Conservation (phyloP, 768 basidiomycete genomes). For the Mrakia gelida region DNA sequence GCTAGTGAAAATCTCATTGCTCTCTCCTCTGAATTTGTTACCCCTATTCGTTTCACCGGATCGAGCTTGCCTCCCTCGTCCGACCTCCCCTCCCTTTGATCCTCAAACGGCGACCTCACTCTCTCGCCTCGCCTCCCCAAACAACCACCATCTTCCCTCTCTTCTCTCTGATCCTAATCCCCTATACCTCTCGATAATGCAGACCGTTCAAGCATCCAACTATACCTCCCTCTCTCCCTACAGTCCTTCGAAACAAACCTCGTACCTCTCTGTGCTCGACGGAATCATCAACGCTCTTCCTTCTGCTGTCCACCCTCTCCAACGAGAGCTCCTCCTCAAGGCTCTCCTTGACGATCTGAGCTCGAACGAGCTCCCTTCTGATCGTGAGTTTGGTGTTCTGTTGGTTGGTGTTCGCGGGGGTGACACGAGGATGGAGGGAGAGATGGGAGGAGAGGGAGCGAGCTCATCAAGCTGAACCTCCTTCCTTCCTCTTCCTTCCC, state of each 20-base stretch:
- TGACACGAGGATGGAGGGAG: not conserved
- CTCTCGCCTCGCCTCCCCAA: not conserved
- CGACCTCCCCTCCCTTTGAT: no score
- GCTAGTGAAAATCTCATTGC: no score
- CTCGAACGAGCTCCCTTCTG: not conserved
- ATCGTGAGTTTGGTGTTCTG: not conserved
- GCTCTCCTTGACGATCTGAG: not conserved
- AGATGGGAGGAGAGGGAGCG: not conserved
- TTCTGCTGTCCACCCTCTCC: conserved; percentile 15
- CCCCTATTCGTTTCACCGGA: no score
- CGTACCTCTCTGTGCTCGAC: not conserved
- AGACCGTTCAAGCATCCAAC: not conserved
- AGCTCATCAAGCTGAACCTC: conserved; percentile 1
- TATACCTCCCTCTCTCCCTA: conserved; percentile 16
- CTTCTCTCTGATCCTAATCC: not conserved
- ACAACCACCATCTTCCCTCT: not conserved
- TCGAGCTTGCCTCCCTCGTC: no score
- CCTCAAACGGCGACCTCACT: no score
- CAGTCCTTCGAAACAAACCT: no score
- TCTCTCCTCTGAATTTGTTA: no score
- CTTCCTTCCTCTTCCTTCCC: not conserved
- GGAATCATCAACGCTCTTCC: conserved; percentile 17
- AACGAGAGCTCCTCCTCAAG: conserved; percentile 10
- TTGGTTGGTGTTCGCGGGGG: not conserved
- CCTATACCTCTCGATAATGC: not conserved